These are phyloP conservation scores for Carex cristatella DNA, from an alignment of 176 grass and related monocot species.

Conservation along the genomic window DNA sequence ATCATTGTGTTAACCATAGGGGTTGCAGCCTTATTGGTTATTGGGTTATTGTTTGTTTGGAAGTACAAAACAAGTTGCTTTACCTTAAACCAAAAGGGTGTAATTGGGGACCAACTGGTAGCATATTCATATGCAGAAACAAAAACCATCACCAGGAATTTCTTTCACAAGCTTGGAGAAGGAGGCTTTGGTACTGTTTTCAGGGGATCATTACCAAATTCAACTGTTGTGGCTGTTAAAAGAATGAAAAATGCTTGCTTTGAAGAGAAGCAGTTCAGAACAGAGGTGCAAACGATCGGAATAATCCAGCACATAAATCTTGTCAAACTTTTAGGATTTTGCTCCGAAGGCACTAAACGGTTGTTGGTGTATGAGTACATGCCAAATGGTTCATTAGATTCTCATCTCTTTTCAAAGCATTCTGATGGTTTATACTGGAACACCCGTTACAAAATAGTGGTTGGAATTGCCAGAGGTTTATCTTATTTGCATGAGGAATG, in stretches of 20 bases:
- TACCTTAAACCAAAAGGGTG: too few relatives aligned
- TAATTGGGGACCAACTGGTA: too few relatives aligned
- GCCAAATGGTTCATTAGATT: constrained; percentile 36
- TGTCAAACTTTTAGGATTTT: constrained; percentile 38
- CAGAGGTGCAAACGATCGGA: constrained; percentile 46
- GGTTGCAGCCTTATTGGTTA: background rate
- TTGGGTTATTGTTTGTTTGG: too few relatives aligned
- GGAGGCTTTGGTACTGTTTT: constrained; percentile 42
- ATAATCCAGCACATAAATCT: constrained; percentile 44
- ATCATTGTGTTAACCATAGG: background rate
- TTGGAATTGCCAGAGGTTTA: constrained; percentile 51
- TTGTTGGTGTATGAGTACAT: constrained; percentile 44
- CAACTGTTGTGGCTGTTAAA: constrained; percentile 32
- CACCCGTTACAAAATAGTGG: constrained; percentile 28
- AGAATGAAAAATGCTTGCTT: constrained; percentile 17
- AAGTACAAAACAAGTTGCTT: too few relatives aligned
- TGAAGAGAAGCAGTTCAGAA: constrained; percentile 42
- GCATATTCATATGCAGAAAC: too few relatives aligned
- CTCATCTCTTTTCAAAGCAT: constrained; percentile 24
- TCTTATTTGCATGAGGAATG: constrained; percentile 53
- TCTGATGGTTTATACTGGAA: constrained; percentile 22
- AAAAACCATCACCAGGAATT: constrained; percentile 29
- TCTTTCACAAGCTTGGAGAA: constrained; percentile 30
- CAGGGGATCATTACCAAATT: constrained; percentile 24
- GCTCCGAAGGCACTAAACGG: constrained; percentile 20